Evolutionary conservation across 257 asterid genomes (phyloP).

Genomic region (Lavandula angustifolia): DNA sequence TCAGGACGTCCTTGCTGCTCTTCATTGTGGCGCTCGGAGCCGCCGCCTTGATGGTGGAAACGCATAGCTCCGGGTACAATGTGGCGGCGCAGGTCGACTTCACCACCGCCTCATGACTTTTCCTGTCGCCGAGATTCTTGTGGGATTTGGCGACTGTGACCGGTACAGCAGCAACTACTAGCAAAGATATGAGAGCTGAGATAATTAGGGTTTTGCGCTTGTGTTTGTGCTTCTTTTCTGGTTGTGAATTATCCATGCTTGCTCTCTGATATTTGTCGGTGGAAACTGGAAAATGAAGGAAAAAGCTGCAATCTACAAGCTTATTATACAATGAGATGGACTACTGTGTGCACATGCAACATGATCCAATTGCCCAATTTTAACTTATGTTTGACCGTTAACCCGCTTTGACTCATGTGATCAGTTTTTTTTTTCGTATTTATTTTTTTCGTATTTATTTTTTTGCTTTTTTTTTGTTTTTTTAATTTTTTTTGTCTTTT

Average conservation of each 20-base stretch:
- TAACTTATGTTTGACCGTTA: too few species aligned
- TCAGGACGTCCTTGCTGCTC: constrained; percentile 54
- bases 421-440: too few species aligned
- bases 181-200: constrained; percentile 13
- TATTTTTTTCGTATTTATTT: too few species aligned
- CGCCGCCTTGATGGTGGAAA: constrained; percentile 44
- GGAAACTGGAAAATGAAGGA: too few species aligned
- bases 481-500: too few species aligned
- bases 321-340: too few species aligned
- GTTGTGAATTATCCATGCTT: constrained; percentile 7
- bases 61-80: constrained; percentile 62
- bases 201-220: constrained; percentile 18
- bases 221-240: background rate
- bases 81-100: constrained; percentile 67
- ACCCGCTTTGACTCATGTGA: too few species aligned
- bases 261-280: constrained; percentile 1
- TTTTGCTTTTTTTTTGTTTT: too few species aligned
- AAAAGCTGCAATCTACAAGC: too few species aligned
- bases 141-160: constrained; percentile 24
- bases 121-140: background rate
- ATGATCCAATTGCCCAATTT: too few species aligned
- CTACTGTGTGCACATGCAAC: too few species aligned
- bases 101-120: constrained; percentile 39
- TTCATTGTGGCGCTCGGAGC: constrained; percentile 26
- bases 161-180: constrained; percentile 6